Percentiles rank a stretch among this genome's conserved stretches.
These are phyloP conservation scores for Candida ulmi DNA, from an alignment of 805 yeast species.

Conservation along the genomic window DNA sequence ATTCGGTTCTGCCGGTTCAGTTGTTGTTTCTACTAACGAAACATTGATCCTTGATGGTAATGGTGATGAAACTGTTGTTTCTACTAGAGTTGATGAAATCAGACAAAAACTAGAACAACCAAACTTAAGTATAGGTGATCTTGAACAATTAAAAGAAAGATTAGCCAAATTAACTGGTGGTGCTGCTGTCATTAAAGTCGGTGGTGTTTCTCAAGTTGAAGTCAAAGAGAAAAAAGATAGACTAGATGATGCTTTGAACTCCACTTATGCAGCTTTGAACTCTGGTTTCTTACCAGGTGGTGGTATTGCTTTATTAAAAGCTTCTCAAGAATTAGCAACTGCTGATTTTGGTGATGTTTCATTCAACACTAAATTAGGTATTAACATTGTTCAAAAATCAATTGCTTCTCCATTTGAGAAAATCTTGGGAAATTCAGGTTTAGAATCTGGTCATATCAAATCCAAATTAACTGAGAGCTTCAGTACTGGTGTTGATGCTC, in stretches of 20 bases:
- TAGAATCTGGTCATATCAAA: slow-evolving; percentile 86
- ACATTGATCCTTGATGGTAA: slow-evolving; percentile 91
- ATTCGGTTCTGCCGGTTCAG: slow-evolving; percentile 86
- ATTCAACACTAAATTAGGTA: slow-evolving; percentile 95
- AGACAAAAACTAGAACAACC: slow-evolving; percentile 72
- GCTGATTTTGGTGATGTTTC: slow-evolving; percentile 62
- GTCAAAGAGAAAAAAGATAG: slow-evolving; percentile 99
- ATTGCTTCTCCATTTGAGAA: slow-evolving; percentile 93
- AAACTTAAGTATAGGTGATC: slow-evolving; percentile 78
- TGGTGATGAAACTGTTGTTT: slow-evolving; percentile 76
- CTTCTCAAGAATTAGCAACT: slow-evolving; percentile 66
- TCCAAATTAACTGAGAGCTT: slow-evolving; percentile 56
- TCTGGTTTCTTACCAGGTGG: slow-evolving; percentile 99
- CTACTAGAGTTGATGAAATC: slow-evolving; percentile 90
- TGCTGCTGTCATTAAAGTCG: slow-evolving; percentile 97
- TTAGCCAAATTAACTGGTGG: slow-evolving; percentile 96
- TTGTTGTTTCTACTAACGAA: slow-evolving; percentile 92
- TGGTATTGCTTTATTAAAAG: slow-evolving; percentile 96
- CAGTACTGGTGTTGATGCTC: slow-evolving; percentile 86
- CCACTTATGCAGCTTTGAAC: slow-evolving; percentile 98
- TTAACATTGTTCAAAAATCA: slow-evolving; percentile 86
- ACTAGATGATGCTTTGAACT: slow-evolving; percentile 96
- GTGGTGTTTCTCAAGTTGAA: slow-evolving; percentile 95
- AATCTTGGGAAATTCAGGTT: slow-evolving; percentile 95
- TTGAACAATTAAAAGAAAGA: slow-evolving; percentile 95